Conservation (phyloP, 768 basidiomycete genomes). For the Panellus pusillus region DNA sequence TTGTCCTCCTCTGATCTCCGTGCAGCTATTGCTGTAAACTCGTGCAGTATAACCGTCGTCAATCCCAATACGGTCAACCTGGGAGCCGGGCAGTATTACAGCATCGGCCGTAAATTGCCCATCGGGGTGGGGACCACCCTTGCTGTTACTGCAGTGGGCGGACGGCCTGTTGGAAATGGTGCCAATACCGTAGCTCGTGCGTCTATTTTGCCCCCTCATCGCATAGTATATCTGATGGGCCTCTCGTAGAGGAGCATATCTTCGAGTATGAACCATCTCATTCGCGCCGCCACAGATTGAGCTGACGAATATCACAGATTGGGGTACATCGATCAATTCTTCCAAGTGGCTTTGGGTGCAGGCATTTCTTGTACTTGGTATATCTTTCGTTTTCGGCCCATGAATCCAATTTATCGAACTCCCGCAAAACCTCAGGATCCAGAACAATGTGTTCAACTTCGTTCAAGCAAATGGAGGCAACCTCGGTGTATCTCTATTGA, state of each 20-base stretch:
- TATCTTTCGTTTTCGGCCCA: no score
- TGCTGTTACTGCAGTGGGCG: background rate
- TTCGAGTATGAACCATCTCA: background rate
- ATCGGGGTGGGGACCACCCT: background rate
- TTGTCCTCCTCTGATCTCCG: background rate
- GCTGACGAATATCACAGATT: background rate
- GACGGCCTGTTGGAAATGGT: background rate
- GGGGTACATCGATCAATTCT: constrained; percentile 5
- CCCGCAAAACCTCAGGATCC: background rate
- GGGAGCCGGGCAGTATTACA: background rate
- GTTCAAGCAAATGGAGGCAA: background rate
- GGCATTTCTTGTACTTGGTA: background rate
- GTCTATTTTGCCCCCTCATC: background rate
- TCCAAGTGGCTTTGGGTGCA: background rate
- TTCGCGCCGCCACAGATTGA: background rate
- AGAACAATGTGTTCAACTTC: background rate
- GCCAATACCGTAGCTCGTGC: background rate
- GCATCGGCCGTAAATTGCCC: background rate
- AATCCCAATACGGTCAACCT: background rate
- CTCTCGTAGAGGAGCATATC: constrained; percentile 4
- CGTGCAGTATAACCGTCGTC: background rate
- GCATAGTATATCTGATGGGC: background rate
- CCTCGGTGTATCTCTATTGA: background rate
- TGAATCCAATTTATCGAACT: no score
- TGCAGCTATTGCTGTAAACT: background rate